Conservation (phyloP, 2,329 filamentous ascomycete species). For the Penicillium sp. region DNA sequence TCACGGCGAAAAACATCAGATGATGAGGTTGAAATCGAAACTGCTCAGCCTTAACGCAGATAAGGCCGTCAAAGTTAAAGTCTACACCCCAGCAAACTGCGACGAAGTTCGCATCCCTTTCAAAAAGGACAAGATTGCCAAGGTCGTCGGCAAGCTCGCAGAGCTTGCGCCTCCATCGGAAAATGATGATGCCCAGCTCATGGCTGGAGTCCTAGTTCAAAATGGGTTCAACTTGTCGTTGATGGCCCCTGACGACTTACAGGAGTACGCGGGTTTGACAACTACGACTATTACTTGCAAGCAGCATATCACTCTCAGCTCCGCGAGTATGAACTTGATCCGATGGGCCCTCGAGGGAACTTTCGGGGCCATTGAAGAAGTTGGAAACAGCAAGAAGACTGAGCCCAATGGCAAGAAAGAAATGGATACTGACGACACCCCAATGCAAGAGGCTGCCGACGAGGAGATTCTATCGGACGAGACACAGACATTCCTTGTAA, state of each 20-base stretch:
- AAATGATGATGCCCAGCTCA: slow-evolving; percentile 56
- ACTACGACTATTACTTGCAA: slow-evolving; percentile 93
- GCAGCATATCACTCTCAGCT: slow-evolving; percentile 81
- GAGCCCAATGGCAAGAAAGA: slow-evolving; percentile 23
- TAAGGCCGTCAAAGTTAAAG: slow-evolving; percentile 78
- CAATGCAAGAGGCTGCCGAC: slow-evolving; percentile 43
- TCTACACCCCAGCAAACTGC: slow-evolving; percentile 91
- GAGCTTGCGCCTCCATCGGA: slow-evolving; percentile 67
- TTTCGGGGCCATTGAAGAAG: slow-evolving; percentile 75
- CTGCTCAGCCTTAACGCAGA: slow-evolving; percentile 85
- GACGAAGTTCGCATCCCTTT: slow-evolving; percentile 94
- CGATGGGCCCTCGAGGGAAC: slow-evolving; percentile 92
- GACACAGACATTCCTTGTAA: slow-evolving; percentile 60
- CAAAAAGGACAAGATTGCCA: slow-evolving; percentile 90
- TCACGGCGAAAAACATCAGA: slow-evolving; percentile 95
- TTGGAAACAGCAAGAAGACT: slow-evolving; percentile 28
- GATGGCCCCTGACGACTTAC: slow-evolving; percentile 93
- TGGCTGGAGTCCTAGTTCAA: slow-evolving; percentile 90
- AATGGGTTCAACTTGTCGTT: slow-evolving; percentile 97
- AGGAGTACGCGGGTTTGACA: slow-evolving; percentile 94
- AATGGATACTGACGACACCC: slow-evolving; percentile 34
- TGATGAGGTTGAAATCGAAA: slow-evolving; percentile 95
- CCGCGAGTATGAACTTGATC: slow-evolving; percentile 86
- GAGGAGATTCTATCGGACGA: slow-evolving; percentile 44
- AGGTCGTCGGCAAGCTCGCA: slow-evolving; percentile 91